Percentiles rank a stretch among this genome's conserved stretches.
phyloP scores from a whole-genome alignment of 1,139 yeast species.

The Groenewaldozyma auringiensis region DNA sequence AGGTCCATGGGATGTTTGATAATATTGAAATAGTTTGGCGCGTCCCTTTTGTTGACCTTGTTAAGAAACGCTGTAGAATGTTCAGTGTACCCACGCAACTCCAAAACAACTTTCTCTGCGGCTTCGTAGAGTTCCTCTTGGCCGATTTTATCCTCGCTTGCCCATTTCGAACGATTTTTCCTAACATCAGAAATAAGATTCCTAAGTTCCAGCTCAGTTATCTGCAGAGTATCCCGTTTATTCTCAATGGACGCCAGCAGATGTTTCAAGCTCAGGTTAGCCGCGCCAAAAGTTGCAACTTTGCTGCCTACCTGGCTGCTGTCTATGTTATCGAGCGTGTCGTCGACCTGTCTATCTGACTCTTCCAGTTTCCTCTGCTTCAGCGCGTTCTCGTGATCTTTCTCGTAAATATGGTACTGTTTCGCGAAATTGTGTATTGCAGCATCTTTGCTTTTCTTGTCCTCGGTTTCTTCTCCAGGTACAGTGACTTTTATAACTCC shows the following conservation, averaged over 20 bases:
- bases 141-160: conserved; percentile 84
- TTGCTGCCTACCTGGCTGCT: neutral
- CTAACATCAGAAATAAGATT: conserved; percentile 86
- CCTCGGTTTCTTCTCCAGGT: conserved; percentile 10
- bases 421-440: conserved; percentile 31
- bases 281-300: conserved; percentile 59
- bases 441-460: conserved; percentile 15
- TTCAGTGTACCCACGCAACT: conserved; percentile 85
- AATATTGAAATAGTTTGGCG: conserved; percentile 87
- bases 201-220: conserved; percentile 81
- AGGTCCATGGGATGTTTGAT: conserved; percentile 96
- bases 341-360: conserved; percentile 64
- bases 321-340: conserved; percentile 17
- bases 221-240: conserved; percentile 61
- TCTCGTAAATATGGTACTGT: conserved; percentile 77
- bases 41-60: conserved; percentile 92
- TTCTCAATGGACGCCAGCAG: conserved; percentile 69
- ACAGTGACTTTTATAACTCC: conserved; percentile 4
- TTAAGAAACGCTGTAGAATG: conserved; percentile 94
- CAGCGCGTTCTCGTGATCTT: conserved; percentile 68
- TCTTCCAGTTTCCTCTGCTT: conserved; percentile 75
- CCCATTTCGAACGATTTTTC: conserved; percentile 96
- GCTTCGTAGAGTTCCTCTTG: conserved; percentile 98
- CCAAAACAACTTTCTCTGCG: conserved; percentile 88
- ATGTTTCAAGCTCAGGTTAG: conserved; percentile 74